A percentile compares a stretch with the other conserved stretches of the same genome.
These are phyloP conservation scores for Solioccasus polychromus DNA, from an alignment of 768 basidiomycete genomes.

Conservation along the genomic window DNA sequence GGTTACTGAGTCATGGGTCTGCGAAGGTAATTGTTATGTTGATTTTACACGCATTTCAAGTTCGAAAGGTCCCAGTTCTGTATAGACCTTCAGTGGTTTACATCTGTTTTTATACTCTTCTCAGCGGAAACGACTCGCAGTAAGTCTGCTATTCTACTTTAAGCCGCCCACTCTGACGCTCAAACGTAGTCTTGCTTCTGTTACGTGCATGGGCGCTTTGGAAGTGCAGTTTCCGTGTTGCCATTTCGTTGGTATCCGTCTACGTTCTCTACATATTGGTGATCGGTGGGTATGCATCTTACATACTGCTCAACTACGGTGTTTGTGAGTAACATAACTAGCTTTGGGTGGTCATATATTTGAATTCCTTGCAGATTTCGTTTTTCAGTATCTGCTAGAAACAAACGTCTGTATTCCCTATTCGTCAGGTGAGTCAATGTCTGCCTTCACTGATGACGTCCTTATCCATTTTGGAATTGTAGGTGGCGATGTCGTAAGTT, in stretches of 20 bases:
- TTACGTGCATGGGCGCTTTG: slow-evolving; percentile 21
- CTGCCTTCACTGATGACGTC: no score
- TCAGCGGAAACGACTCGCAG: slow-evolving; percentile 16
- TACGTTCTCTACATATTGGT: slow-evolving; percentile 13
- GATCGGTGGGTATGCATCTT: not conserved
- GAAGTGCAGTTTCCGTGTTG: slow-evolving; percentile 5
- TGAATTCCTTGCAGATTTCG: no score
- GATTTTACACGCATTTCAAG: not conserved
- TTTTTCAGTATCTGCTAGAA: no score
- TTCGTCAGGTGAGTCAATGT: no score
- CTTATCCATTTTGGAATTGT: no score
- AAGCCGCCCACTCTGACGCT: no score
- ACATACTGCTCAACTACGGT: not conserved
- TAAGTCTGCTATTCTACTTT: no score
- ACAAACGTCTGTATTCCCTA: no score
- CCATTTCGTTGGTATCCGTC: slow-evolving; percentile 2
- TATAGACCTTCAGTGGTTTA: not conserved
- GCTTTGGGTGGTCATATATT: no score
- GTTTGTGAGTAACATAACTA: no score
- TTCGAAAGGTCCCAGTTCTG: slow-evolving; percentile 12
- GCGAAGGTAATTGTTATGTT: not conserved
- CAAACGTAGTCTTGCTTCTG: slow-evolving; percentile 15
- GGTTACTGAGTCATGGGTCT: slow-evolving; percentile 10
- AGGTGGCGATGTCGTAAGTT: no score
- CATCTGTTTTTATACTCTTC: not conserved